phyloP scores from a whole-genome alignment of 352 stramenopile species.

The Aphanomyces invadans region DNA sequence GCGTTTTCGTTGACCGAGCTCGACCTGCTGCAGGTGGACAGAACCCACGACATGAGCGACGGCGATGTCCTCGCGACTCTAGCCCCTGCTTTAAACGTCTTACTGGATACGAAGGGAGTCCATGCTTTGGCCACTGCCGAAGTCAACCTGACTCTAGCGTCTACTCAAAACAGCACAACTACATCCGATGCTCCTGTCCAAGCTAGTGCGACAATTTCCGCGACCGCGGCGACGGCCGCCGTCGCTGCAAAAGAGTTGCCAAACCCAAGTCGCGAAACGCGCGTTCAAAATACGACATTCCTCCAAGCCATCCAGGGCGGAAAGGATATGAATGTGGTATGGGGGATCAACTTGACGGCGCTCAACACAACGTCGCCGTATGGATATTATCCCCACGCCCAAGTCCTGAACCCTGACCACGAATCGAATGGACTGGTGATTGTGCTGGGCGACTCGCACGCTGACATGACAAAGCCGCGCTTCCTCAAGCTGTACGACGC shows the following conservation, averaged over 20 bases:
- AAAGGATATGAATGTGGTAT: not conserved
- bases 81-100: too few relatives aligned
- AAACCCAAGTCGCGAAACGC: not conserved
- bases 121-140: too few relatives aligned
- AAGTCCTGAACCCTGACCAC: conserved; percentile 16
- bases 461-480: conserved; percentile 20
- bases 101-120: too few relatives aligned
- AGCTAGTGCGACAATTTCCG: too few relatives aligned
- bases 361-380: not conserved
- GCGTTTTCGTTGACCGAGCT: conserved; percentile 20
- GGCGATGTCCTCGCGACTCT: too few relatives aligned
- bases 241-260: too few relatives aligned
- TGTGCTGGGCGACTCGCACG: conserved; percentile 21
- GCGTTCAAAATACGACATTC: not conserved
- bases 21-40: not conserved
- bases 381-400: not conserved
- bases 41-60: not conserved
- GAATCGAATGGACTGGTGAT: conserved; percentile 9
- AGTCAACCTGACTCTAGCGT: too few relatives aligned
- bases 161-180: too few relatives aligned
- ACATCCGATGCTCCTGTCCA: too few relatives aligned
- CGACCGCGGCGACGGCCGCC: too few relatives aligned
- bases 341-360: not conserved
- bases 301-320: not conserved
- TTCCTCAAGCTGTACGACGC: not conserved